Base-by-base conservation (phyloP, 371 early-diverging fungal species). In the Choanephora cucurbitarum region DNA sequence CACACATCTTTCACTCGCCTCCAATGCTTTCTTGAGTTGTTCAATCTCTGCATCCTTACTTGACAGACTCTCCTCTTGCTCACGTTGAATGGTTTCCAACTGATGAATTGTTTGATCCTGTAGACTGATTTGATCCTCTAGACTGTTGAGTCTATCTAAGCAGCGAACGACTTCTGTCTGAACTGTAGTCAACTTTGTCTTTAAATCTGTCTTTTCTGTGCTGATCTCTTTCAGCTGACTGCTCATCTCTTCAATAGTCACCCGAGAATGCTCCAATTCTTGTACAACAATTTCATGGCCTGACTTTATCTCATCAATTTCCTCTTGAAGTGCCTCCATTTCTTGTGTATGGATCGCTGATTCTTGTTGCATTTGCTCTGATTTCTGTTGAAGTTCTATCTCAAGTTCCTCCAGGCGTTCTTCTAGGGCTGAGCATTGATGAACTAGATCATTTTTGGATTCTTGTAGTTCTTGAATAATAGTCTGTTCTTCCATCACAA, bases 371-470 rank as follows among this genome's bases (percentile, higher is more conserved):
- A 46, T n/a, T 13, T 40, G 22, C 17, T 49, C 40, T 1, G 31
- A 11, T 44, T 52, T 59, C 17, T 65, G 49, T 1, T 8, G 32
- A n/a, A 55, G 13, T 18, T 59, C 57, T 3, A 18, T 13, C 24
- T 67, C 67, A 2, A 67, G 21, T 32, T 67, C 62, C 14, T 67
- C 67, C 0, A 59, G 40, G 0, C 57, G 56, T 43, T 62, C 83
- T 56, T 89, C 84, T 4, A 84, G 64, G 17, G 78, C 61, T 21
- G 83, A 80, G 2, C 94, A 67, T 55, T 88, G 83, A 7, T 77
- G 59, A 14, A 80, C 63, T 13, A 90, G 58, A 15, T 87, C 87
- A 3, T 88, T 79, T 10, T 66, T 82, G 70, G 60, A 83, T 76
- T 67, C 93, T 83, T 51, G 81, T 57, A 54, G 62, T 54, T 60